Base-by-base conservation (phyloP, 179 eudicot genomes). In the Beta lomatogona region DNA sequence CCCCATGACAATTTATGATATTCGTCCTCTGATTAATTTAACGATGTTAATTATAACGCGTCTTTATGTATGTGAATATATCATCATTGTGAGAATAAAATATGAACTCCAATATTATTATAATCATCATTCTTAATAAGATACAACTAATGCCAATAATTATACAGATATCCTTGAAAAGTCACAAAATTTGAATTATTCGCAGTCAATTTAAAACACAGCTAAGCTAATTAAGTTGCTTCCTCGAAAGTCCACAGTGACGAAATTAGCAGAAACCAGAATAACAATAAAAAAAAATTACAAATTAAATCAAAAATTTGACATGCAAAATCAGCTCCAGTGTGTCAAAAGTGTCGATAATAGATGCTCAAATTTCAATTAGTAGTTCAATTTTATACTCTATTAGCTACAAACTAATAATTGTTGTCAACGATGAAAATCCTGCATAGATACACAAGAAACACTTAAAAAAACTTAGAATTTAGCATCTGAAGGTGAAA, bases 171-270 rank as follows among this genome's bases (percentile, higher is more conserved):
- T 44, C 10, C 9, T 64, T 44, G 50, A 75, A 67, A 75, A 57
- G 58, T 74, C 73, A 73, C 25, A 70, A 15, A 22, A 11, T 45
- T 71, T 64, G 28, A 77, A 77, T 21, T 21, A 3, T 52, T 75
- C 16, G 31, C 67, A 9, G 45, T 6, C 22, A 11, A 54, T 25
- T 48, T 25, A 28, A 58, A 59, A 28, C 48, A 76, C 82, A 79
- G 77, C 85, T 67, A 78, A 78, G 58, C 64, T 70, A 74, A 61
- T 68, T 54, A 15, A 76, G 54, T 57, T 41, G 73, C 54, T 71
- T 61, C 81, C 66, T 10, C 21, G 59, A 64, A 53, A 52, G 18
- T 76, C 64, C 67, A 46, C 75, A 25, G 79, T 36, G 22, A 44
- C 16, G 48, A 53, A 19, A 69, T 65, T 53, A 54, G 21, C 73